Conservation (phyloP, 2,329 filamentous ascomycete genomes). For the Exserohilum turcica region DNA sequence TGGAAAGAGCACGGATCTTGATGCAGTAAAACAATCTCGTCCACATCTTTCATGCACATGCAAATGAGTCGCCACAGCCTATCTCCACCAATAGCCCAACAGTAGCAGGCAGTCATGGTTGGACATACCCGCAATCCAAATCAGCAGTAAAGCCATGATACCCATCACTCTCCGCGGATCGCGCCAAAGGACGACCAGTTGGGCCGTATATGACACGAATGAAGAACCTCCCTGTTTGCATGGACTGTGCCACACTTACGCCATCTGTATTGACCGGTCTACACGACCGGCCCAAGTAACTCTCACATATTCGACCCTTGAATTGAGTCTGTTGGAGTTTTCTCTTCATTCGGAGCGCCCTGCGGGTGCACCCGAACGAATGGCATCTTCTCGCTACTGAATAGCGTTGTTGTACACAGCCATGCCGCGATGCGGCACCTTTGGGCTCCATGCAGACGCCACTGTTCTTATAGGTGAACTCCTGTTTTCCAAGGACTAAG, state of each 20-base stretch:
- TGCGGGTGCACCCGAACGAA: conserved; percentile 1
- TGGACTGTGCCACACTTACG: not conserved
- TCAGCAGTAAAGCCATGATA: conserved; percentile 2
- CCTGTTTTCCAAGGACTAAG: not conserved
- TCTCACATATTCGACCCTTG: not conserved
- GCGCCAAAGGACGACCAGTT: not conserved
- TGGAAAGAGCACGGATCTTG: conserved; percentile 26
- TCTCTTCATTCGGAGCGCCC: not conserved
- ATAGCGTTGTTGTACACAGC: not conserved
- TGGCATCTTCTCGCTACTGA: not conserved
- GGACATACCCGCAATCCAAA: not conserved
- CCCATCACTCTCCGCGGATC: not conserved
- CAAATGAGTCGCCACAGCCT: conserved; percentile 10
- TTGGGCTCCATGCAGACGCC: not conserved
- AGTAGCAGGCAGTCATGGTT: conserved; percentile 6
- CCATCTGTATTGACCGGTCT: not conserved
- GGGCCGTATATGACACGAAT: not conserved
- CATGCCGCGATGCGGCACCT: not conserved
- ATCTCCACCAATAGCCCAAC: conserved; percentile 6
- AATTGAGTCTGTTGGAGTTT: not conserved
- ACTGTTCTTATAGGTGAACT: not conserved
- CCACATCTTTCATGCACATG: conserved; percentile 17
- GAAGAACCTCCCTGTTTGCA: not conserved
- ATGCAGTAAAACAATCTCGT: conserved; percentile 27
- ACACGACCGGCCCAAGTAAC: not conserved